Percentiles rank a stretch among this genome's conserved stretches.
These are phyloP conservation scores for Neoscytalidium dimidiatum DNA, from an alignment of 2,329 filamentous ascomycete species.

Conservation along the genomic window DNA sequence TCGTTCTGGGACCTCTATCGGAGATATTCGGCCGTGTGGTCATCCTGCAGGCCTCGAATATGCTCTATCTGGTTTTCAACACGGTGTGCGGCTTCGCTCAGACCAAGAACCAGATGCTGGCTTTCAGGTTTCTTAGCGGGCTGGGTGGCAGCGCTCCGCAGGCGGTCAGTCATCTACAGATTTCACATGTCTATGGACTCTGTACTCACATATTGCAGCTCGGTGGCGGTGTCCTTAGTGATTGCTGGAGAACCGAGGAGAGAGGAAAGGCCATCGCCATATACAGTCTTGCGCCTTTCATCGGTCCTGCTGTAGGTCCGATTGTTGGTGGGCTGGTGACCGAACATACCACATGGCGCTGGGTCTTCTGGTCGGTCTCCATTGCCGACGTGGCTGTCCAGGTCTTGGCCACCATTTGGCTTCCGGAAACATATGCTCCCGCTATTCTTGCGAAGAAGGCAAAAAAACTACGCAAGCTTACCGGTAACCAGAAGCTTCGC, in stretches of 20 bases:
- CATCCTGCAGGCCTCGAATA: constrained; percentile 56
- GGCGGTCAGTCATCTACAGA: constrained; percentile 39
- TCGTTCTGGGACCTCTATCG: constrained; percentile 51
- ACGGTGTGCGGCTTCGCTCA: constrained; percentile 60
- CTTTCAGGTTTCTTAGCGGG: constrained; percentile 60
- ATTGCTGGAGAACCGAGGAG: constrained; percentile 62
- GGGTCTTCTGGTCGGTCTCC: constrained; percentile 69
- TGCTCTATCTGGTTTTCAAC: constrained; percentile 61
- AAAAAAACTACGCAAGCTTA: constrained; percentile 56
- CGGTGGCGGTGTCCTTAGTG: constrained; percentile 44
- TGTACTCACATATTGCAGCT: constrained; percentile 34
- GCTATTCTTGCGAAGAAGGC: constrained; percentile 56
- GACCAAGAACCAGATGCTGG: constrained; percentile 56
- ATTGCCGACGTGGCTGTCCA: constrained; percentile 64
- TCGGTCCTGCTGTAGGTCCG: constrained; percentile 62
- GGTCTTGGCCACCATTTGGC: constrained; percentile 59
- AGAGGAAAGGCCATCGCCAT: constrained; percentile 63
- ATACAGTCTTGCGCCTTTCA: constrained; percentile 63
- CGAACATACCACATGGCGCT: constrained; percentile 69
- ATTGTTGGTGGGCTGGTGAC: constrained; percentile 63
- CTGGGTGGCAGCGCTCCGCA: constrained; percentile 61
- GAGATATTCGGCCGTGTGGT: constrained; percentile 42
- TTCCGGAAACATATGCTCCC: constrained; percentile 56
- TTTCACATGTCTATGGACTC: background rate
- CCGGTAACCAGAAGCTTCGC: constrained; percentile 55